phyloP scores from a whole-genome alignment of 345 rosid species.

The Lagerstroemia speciosa region DNA sequence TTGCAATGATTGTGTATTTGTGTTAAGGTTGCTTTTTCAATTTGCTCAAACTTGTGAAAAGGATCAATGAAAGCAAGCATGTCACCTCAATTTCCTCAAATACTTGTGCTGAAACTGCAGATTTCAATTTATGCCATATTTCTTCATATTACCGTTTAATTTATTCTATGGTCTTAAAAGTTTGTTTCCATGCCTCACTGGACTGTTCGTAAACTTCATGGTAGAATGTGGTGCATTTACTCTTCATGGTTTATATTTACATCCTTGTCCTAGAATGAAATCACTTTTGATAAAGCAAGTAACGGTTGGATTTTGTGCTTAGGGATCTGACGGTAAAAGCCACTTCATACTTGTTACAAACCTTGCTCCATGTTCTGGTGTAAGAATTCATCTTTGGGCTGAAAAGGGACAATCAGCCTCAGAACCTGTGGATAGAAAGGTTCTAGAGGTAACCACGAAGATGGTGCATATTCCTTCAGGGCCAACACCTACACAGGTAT shows the following conservation, averaged over 20 bases:
- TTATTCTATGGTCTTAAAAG: neutral
- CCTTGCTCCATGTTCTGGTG: conserved; percentile 90
- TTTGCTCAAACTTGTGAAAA: neutral
- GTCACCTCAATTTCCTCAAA: neutral
- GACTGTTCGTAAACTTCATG: neutral
- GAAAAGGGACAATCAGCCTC: conserved; percentile 50
- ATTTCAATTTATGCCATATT: neutral
- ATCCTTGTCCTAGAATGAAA: neutral
- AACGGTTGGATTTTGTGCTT: conserved; percentile 17
- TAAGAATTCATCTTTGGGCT: conserved; percentile 94
- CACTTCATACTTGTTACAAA: conserved; percentile 93
- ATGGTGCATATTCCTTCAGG: conserved; percentile 94
- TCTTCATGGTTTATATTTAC: neutral
- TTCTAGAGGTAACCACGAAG: conserved; percentile 78
- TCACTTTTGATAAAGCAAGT: neutral
- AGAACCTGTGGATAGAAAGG: conserved; percentile 50
- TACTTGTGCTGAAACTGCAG: neutral
- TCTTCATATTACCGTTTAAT: neutral
- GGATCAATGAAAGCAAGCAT: neutral
- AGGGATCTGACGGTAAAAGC: conserved; percentile 77
- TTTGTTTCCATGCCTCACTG: neutral
- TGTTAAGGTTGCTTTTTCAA: neutral
- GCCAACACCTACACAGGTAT: conserved; percentile 89
- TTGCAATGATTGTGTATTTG: neutral
- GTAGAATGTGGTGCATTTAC: neutral